Percentiles rank a stretch among this genome's conserved stretches.
Conservation (phyloP, 768 basidiomycete species). For the Suillus brevipes region DNA sequence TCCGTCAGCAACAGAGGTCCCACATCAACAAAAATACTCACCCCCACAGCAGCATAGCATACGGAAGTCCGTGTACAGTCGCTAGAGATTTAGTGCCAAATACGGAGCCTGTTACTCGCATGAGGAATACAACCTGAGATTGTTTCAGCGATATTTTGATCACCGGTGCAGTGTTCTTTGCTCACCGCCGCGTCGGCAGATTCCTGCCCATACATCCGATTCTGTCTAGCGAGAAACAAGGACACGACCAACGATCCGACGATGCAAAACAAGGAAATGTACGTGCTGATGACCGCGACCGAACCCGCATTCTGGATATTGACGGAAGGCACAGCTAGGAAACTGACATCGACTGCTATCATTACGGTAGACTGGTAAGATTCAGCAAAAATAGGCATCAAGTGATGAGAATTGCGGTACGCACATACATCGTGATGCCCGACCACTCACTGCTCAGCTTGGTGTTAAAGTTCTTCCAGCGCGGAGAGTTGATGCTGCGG, state of each 20-base stretch:
- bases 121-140: slow-evolving; percentile 8
- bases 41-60: slow-evolving; percentile 33
- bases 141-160: background rate
- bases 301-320: slow-evolving; percentile 13
- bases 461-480: slow-evolving; percentile 43
- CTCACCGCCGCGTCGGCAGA: slow-evolving; percentile 32
- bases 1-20: background rate
- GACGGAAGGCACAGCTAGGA: slow-evolving; percentile 49
- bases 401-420: slow-evolving; percentile 15
- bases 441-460: slow-evolving; percentile 48
- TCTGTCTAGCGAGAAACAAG: slow-evolving; percentile 37
- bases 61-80: slow-evolving; percentile 35
- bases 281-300: slow-evolving; percentile 22
- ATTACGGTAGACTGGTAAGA: slow-evolving; percentile 45
- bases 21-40: background rate
- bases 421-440: slow-evolving; percentile 48
- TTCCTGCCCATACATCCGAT: slow-evolving; percentile 28
- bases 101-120: slow-evolving; percentile 5
- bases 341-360: slow-evolving; percentile 52
- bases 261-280: slow-evolving; percentile 37
- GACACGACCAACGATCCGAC: slow-evolving; percentile 37
- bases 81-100: slow-evolving; percentile 26
- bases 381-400: background rate
- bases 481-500: slow-evolving; percentile 33
- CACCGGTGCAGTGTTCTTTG: background rate